Evolutionary conservation across 257 asterid species (phyloP), one percentile per base, ranked within the genome.

Genomic region (Petunia secreta): DNA sequence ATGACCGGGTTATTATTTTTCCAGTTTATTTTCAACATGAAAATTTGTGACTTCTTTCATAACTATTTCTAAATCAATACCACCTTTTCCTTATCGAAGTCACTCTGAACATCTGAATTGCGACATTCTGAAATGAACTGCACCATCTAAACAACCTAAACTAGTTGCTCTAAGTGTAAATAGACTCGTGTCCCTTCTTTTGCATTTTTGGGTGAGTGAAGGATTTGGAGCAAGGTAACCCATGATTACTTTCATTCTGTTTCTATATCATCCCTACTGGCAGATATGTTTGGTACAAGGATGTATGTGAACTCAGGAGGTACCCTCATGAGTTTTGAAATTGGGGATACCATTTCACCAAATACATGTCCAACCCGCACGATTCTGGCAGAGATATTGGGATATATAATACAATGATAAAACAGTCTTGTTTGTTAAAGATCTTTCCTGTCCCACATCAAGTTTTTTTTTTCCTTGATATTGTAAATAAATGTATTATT

Each of bases 311-410:
- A 71, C 13, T 71, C 25, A 48, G 41, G 44, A 48, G 77, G 62
- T 50, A 50, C 9, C 44, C 34, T 50, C 77, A 34, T 34, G 44
- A 34, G 25, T 48, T 48, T 11, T 7, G 77, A 71, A 50, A 71
- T 50, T 15, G n/a, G 77, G 60, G 13, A 48, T 71, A 46, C 43
- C 43, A 0, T 44, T 71, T 71, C 77, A 25, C 13, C 77, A 71
- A 34, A 11, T 48, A 38, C 41, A 71, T 71, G 77, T 71, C 38
- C 62, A 71, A 34, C 62, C 44, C 10, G 77, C 77, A 71, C 5
- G 62, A 71, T 71, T 69, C 50, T 50, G 44, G 77, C 9, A 71
- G 60, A 71, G 60, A 71, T 71, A 60, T 48, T 71, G 10, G 44
- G 48, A 38, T 46, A 71, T 59, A 71, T 71, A 71, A 71, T 48